Conservation (phyloP, 2,329 filamentous ascomycete genomes). For the Purpureocillium lavendulum region DNA sequence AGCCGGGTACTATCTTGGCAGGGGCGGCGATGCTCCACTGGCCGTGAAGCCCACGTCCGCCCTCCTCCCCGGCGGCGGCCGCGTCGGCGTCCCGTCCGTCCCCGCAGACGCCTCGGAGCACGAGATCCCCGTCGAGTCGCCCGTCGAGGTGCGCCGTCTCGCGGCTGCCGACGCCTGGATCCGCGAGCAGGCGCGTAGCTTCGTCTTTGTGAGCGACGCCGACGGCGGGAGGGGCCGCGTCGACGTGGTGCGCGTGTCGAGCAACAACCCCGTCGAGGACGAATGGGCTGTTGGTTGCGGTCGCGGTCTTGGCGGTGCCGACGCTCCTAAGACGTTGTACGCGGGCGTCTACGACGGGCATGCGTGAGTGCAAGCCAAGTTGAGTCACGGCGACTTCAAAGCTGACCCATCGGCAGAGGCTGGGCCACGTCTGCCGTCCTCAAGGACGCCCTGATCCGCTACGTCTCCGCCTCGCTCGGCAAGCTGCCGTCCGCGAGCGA, state of each 20-base stretch:
- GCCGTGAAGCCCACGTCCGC: no score
- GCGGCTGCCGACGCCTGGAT: constrained; percentile 19
- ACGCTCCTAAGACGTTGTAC: constrained; percentile 21
- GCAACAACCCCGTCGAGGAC: constrained; percentile 27
- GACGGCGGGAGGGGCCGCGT: constrained; percentile 17
- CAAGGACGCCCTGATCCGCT: constrained; percentile 30
- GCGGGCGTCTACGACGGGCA: constrained; percentile 41
- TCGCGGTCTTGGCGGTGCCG: constrained; percentile 17
- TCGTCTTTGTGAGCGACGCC: constrained; percentile 16
- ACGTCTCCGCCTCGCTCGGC: constrained; percentile 27
- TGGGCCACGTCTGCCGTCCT: constrained; percentile 32
- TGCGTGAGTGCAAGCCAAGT: constrained; percentile 24
- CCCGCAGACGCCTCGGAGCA: constrained; percentile 8
- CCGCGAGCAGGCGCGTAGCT: constrained; percentile 19
- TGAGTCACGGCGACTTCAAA: no score
- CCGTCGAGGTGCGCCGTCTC: constrained; percentile 16
- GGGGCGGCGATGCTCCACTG: neutral
- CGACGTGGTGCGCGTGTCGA: constrained; percentile 23
- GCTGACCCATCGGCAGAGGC: no score
- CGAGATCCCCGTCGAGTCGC: constrained; percentile 15
- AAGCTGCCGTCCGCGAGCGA: constrained; percentile 21
- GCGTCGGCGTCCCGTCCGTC: constrained; percentile 1
- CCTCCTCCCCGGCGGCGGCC: no score
- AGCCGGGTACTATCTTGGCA: neutral
- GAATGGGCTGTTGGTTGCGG: constrained; percentile 23